phyloP scores from a whole-genome alignment of 352 stramenopile genomes.

The Phytopythium mirpurense region DNA sequence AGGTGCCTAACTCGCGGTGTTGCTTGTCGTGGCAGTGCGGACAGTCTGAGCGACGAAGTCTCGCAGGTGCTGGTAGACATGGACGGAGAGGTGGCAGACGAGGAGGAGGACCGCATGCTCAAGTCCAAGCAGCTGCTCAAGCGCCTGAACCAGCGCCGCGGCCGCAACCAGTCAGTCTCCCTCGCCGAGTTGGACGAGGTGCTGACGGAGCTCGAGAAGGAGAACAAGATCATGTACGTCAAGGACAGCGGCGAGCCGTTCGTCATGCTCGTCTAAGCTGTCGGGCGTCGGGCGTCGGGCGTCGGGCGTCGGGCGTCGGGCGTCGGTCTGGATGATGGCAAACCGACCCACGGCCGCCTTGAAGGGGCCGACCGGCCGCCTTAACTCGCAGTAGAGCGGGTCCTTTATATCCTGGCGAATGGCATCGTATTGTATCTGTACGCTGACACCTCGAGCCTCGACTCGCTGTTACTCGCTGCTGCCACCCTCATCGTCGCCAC shows the following conservation, averaged over 20 bases:
- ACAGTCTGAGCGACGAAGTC: conserved; percentile 63
- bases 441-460: neutral
- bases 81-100: conserved; percentile 37
- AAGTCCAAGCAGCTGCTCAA: conserved; percentile 54
- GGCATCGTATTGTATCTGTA: conserved; percentile 11
- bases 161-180: conserved; percentile 24
- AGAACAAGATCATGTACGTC: conserved; percentile 91
- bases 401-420: conserved; percentile 29
- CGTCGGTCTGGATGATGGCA: no score
- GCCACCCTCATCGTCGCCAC: neutral
- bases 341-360: no score
- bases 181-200: conserved; percentile 62
- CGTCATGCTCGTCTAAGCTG: conserved; percentile 81
- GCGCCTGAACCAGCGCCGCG: conserved; percentile 43
- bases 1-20: neutral
- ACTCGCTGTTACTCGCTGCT: conserved; percentile 4
- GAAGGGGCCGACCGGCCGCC: neutral
- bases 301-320: no score
- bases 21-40: conserved; percentile 29
- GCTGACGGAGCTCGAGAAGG: conserved; percentile 67
- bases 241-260: conserved; percentile 72
- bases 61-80: conserved; percentile 54
- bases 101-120: conserved; percentile 63
- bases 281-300: neutral
- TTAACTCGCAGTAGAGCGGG: conserved; percentile 2